Evolutionary conservation across 179 eudicot species (phyloP).

Genomic region (Camellia oleifera): DNA sequence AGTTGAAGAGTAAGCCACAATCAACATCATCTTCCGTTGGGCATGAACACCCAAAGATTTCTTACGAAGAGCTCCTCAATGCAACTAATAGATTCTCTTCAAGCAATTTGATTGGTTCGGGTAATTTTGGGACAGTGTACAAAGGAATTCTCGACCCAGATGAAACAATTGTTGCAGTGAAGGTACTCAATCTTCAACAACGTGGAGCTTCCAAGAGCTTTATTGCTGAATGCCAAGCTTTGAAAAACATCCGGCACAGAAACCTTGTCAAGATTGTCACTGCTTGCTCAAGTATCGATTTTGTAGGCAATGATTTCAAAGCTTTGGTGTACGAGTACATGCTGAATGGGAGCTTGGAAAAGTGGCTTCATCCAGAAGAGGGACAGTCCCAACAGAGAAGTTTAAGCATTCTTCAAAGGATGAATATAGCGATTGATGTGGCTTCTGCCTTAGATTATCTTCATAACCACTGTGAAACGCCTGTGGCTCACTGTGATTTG

Average conservation of each 20-base stretch:
- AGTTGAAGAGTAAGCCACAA: not conserved
- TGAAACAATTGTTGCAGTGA: not conserved
- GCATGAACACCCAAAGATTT: not conserved
- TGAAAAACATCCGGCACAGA: slow-evolving; percentile 19
- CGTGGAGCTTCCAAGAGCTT: slow-evolving; percentile 9
- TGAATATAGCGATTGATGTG: slow-evolving; percentile 22
- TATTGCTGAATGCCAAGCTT: slow-evolving; percentile 24
- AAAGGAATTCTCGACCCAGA: slow-evolving; percentile 20
- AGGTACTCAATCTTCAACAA: too few relatives aligned
- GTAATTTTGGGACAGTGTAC: slow-evolving; percentile 22
- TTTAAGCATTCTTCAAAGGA: slow-evolving; percentile 16
- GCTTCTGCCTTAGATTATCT: slow-evolving; percentile 24
- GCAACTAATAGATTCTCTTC: slow-evolving; percentile 19
- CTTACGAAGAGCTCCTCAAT: slow-evolving; percentile 22
- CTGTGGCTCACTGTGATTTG: slow-evolving; percentile 23
- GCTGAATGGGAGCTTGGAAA: slow-evolving; percentile 24
- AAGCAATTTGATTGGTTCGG: slow-evolving; percentile 22
- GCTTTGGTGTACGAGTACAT: slow-evolving; percentile 17
- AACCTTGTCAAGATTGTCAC: slow-evolving; percentile 15
- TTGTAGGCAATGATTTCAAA: slow-evolving; percentile 20
- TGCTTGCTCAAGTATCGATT: slow-evolving; percentile 20
- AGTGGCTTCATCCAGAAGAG: slow-evolving; percentile 20
- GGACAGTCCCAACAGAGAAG: not conserved
- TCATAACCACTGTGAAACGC: slow-evolving; percentile 16
- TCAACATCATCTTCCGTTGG: not conserved